These are phyloP conservation scores for Elaeagnus macrophylla DNA, from an alignment of 306 rosid species.

Conservation along the genomic window DNA sequence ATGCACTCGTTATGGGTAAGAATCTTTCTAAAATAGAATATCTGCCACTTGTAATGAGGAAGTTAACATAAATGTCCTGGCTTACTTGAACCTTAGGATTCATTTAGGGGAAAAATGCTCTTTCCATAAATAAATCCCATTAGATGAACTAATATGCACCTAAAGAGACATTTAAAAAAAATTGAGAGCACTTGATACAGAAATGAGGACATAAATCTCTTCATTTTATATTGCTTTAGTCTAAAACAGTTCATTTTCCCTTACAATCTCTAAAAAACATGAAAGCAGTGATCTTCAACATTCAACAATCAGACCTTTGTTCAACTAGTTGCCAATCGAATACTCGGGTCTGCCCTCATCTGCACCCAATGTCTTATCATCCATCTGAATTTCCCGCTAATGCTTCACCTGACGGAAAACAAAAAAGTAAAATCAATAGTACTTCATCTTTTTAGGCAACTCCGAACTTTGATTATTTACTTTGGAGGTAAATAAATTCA, in stretches of 20 bases:
- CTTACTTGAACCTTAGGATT: neutral
- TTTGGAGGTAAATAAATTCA: neutral
- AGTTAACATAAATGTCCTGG: neutral
- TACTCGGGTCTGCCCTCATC: conserved; percentile 2
- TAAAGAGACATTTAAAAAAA: neutral
- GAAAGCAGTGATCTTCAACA: neutral
- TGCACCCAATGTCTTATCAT: conserved; percentile 9
- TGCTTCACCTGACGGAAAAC: conserved; percentile 8
- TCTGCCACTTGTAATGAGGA: neutral
- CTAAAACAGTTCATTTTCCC: neutral
- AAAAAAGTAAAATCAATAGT: conserved; percentile 1
- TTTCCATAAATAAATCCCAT: conserved; percentile 1
- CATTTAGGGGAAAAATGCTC: neutral
- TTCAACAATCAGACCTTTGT: conserved; percentile 1
- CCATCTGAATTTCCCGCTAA: neutral
- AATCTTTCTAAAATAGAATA: neutral
- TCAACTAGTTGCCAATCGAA: conserved; percentile 8
- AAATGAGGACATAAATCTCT: neutral
- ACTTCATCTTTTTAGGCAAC: too few relatives aligned
- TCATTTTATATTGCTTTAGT: neutral
- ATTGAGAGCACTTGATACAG: conserved; percentile 1
- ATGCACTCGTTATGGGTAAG: conserved; percentile 7
- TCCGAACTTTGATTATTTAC: too few relatives aligned
- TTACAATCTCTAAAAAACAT: neutral
- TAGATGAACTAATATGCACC: neutral